Conservation (phyloP, 2,329 filamentous ascomycete genomes). For the Aspergillus clavatus region DNA sequence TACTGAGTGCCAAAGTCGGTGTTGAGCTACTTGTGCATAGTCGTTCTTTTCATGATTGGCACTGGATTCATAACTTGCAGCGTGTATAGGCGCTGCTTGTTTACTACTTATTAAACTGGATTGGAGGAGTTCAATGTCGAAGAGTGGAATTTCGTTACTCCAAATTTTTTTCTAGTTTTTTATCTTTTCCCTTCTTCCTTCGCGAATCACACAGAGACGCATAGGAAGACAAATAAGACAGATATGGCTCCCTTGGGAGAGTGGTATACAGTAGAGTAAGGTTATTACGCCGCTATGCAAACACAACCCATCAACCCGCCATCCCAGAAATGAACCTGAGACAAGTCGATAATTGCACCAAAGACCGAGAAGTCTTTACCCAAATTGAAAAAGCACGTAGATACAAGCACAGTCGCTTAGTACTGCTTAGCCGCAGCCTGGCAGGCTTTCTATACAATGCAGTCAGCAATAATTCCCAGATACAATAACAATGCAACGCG, state of each 20-base stretch:
- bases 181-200: conserved; percentile 8
- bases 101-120: too few species aligned
- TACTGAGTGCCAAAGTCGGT: background rate
- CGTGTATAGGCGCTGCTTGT: too few species aligned
- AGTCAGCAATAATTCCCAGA: conserved; percentile 22
- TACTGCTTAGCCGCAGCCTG: conserved; percentile 71
- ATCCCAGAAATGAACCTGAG: background rate
- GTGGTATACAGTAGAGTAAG: conserved; percentile 14
- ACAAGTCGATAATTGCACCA: background rate
- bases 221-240: conserved; percentile 6
- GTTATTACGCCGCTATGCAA: conserved; percentile 20
- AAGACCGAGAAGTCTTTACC: background rate
- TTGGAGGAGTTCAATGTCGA: conserved; percentile 2
- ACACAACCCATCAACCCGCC: conserved; percentile 7
- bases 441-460: conserved; percentile 63
- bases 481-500: background rate
- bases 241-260: conserved; percentile 1
- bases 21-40: background rate
- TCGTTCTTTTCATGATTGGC: too few species aligned
- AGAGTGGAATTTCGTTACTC: conserved; percentile 14
- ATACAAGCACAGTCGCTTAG: conserved; percentile 40
- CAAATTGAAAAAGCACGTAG: conserved; percentile 6
- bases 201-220: conserved; percentile 2
- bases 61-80: too few species aligned
- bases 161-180: conserved; percentile 5